Base-by-base conservation (phyloP, 495 filamentous ascomycete genomes). In the Gamarada debralockiae region DNA sequence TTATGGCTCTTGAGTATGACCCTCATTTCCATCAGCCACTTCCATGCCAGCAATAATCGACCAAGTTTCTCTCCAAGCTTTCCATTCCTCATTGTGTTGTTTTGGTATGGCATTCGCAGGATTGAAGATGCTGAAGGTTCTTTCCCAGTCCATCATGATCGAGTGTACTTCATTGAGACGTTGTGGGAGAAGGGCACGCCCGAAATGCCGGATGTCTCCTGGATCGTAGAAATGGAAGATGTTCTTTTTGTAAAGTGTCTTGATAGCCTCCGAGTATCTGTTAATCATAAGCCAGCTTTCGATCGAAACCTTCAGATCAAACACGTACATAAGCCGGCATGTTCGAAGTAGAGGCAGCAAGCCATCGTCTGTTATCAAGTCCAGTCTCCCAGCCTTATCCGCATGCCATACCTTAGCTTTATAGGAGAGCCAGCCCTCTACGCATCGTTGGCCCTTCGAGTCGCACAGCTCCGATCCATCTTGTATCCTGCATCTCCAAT, bases 211-310 rank as follows among this genome's bases (percentile, higher is more conserved):
- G 17, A 59, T 42, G 37, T 59, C 56, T 21, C 56, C 52, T 13
- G 56, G 56, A 39, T 59, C 56, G 47, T 59, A 51, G 36, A 59
- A 59, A 31, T 59, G 56, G 41, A 59, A 59, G 7, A 48, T 41
- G 21, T 59, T 59, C 13, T 29, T 48, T n/a, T 46, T 38, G 24
- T 61, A 59, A 22, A 59, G 40, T 14, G 55, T 43, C n/a, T 13
- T 22, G 10, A 59, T 40, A 7, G 51, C 56, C 27, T 59, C 56
- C 12, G 56, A 51, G 42, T 59, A 59, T 34, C 56, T 55, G 20
- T 7, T 27, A 27, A 25, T 15, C n/a, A n/a, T n/a, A n/a, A n/a
- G 15, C 41, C 42, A 54, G 33, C 22, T n/a, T n/a, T n/a, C n/a
- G 0, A 27, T 34, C 2, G 15, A 21, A 3, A 8, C 31, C 24